Conservation (phyloP, 345 rosid genomes). For the Aquilaria sinensis region DNA sequence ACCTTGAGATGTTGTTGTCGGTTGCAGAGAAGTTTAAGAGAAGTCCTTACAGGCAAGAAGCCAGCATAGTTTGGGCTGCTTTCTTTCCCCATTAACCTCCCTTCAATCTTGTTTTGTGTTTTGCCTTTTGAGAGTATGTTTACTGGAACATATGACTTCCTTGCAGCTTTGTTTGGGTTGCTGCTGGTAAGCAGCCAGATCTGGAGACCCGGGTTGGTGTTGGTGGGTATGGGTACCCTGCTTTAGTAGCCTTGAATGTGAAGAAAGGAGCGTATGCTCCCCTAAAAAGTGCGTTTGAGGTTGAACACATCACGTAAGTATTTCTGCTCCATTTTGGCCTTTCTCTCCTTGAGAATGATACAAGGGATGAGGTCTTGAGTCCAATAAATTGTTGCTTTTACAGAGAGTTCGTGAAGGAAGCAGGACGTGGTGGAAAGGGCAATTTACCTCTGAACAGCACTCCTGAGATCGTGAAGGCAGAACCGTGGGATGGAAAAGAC, state of each 20-base stretch:
- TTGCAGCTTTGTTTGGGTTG: conserved; percentile 87
- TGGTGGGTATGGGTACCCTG: conserved; percentile 98
- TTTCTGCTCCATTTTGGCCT: conserved; percentile 1
- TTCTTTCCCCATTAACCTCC: not conserved
- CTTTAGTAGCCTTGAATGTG: conserved; percentile 85
- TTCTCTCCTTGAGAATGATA: conserved; percentile 1
- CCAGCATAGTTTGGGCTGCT: not conserved
- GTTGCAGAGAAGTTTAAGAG: conserved; percentile 86
- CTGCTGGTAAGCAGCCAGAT: conserved; percentile 89
- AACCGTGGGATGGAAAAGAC: conserved; percentile 94
- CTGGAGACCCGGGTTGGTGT: conserved; percentile 77
- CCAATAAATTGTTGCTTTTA: conserved; percentile 5
- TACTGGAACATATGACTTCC: not conserved
- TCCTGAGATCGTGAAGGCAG: conserved; percentile 47
- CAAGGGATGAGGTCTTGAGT: conserved; percentile 8
- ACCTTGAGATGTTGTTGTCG: conserved; percentile 60
- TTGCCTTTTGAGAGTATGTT: too few species aligned
- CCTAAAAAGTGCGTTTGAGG: conserved; percentile 91
- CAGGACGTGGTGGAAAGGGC: conserved; percentile 92
- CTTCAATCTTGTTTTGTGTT: not conserved
- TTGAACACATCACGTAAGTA: conserved; percentile 71
- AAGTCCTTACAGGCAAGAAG: conserved; percentile 72
- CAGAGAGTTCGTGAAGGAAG: conserved; percentile 94
- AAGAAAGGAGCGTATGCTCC: conserved; percentile 97
- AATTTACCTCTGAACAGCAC: conserved; percentile 63